A percentile compares a stretch with the other conserved stretches of the same genome.
phyloP scores from a whole-genome alignment of 352 stramenopile genomes.

The Pythium volutum region DNA sequence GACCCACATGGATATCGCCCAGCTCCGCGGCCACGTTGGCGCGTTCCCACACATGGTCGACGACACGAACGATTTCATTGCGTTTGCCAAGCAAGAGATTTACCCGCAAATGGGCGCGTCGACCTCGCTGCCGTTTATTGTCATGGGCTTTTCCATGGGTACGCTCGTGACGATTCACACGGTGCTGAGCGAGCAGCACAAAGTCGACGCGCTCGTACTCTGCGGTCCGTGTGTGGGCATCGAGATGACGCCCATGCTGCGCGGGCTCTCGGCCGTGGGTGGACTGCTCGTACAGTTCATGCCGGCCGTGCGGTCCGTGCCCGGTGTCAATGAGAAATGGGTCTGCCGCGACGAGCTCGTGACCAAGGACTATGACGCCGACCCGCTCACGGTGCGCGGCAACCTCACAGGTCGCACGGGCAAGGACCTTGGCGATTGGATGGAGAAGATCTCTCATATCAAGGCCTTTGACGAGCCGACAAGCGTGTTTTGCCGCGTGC shows the following conservation, averaged over 20 bases:
- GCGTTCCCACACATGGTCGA: slow-evolving; percentile 12
- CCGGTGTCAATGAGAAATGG: slow-evolving; percentile 17
- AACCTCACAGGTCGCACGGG: slow-evolving; percentile 22
- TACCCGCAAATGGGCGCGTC: too few species aligned
- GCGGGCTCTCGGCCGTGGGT: slow-evolving; percentile 9
- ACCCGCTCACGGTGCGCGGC: slow-evolving; percentile 19
- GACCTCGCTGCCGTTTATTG: background rate
- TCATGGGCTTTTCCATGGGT: slow-evolving; percentile 22
- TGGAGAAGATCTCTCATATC: slow-evolving; percentile 14
- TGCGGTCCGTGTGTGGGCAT: slow-evolving; percentile 14
- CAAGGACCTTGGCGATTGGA: slow-evolving; percentile 15
- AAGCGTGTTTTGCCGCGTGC: slow-evolving; percentile 14
- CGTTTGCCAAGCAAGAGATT: slow-evolving; percentile 18
- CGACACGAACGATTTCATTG: slow-evolving; percentile 24
- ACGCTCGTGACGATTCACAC: slow-evolving; percentile 24
- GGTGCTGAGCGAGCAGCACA: slow-evolving; percentile 16
- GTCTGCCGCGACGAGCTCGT: slow-evolving; percentile 21
- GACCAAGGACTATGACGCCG: slow-evolving; percentile 12
- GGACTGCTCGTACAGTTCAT: slow-evolving; percentile 8
- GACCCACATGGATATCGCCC: slow-evolving; percentile 10
- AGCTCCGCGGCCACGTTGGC: slow-evolving; percentile 10
- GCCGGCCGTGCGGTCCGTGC: slow-evolving; percentile 17
- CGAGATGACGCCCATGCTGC: slow-evolving; percentile 19
- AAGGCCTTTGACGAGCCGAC: slow-evolving; percentile 12
- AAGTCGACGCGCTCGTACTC: slow-evolving; percentile 16